These are phyloP conservation scores for Lentinus tigrinus DNA, from an alignment of 768 basidiomycete species.

Conservation along the genomic window DNA sequence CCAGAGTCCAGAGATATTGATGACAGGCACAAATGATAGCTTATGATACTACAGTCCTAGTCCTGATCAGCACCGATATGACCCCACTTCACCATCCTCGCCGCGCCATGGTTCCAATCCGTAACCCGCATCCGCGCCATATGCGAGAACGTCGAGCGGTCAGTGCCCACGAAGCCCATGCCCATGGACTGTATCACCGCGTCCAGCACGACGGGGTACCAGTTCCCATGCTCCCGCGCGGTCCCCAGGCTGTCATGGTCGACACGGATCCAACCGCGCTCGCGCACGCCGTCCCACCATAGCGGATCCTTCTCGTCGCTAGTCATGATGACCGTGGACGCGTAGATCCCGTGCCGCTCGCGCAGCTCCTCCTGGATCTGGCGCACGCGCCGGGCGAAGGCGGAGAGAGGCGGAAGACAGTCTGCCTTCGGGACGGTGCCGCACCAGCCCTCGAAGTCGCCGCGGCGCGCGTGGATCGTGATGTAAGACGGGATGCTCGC, in stretches of 20 bases:
- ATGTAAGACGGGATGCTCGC: slow-evolving; percentile 32
- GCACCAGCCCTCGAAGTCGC: slow-evolving; percentile 35
- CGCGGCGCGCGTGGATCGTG: slow-evolving; percentile 31
- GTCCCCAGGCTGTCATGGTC: slow-evolving; percentile 31
- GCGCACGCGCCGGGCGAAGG: slow-evolving; percentile 27
- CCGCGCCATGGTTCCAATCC: slow-evolving; percentile 58
- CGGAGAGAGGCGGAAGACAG: slow-evolving; percentile 37
- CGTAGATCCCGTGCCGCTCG: slow-evolving; percentile 22
- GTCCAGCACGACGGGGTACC: slow-evolving; percentile 69
- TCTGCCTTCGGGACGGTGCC: slow-evolving; percentile 24
- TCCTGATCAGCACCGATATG: slow-evolving; percentile 52
- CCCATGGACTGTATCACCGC: slow-evolving; percentile 66
- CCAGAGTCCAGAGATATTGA: too few species aligned
- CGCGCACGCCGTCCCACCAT: slow-evolving; percentile 35
- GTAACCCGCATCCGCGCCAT: slow-evolving; percentile 59
- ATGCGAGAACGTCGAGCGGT: slow-evolving; percentile 66
- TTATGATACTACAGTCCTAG: slow-evolving; percentile 22
- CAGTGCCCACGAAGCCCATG: slow-evolving; percentile 69
- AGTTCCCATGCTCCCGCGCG: slow-evolving; percentile 31
- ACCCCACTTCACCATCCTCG: slow-evolving; percentile 57
- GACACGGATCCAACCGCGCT: slow-evolving; percentile 33
- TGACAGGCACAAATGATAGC: too few species aligned
- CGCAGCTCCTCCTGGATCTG: slow-evolving; percentile 35
- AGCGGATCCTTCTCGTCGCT: slow-evolving; percentile 37
- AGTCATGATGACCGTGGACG: slow-evolving; percentile 36